These are phyloP conservation scores for Borealophlyctis nickersoniae DNA, from an alignment of 192 early-diverging fungal genomes.

Conservation along the genomic window DNA sequence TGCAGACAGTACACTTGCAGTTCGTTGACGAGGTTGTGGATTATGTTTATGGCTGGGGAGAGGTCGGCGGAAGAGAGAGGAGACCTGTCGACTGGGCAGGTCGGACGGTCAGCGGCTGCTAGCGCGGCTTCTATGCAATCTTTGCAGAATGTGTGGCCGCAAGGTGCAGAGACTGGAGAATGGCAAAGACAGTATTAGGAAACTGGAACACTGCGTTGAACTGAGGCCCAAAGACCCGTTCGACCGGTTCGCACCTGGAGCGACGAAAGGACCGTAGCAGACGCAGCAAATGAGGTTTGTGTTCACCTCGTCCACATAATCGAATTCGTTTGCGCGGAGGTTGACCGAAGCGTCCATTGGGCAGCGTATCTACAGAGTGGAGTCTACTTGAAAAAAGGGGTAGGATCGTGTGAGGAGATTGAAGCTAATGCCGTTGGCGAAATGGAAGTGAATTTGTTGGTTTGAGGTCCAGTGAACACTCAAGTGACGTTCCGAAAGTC, in stretches of 20 bases:
- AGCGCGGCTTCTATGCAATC: slow-evolving; percentile 57
- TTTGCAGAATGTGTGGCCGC: slow-evolving; percentile 66
- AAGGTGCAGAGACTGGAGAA: slow-evolving; percentile 26
- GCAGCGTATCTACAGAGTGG: too few species aligned
- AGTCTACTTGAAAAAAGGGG: too few species aligned
- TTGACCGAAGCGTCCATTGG: too few species aligned
- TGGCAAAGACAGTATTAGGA: slow-evolving; percentile 1
- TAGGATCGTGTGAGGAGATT: too few species aligned
- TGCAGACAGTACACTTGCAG: slow-evolving; percentile 58
- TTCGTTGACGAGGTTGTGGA: slow-evolving; percentile 66
- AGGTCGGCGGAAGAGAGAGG: slow-evolving; percentile 38
- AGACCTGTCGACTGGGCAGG: slow-evolving; percentile 63
- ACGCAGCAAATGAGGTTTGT: slow-evolving; percentile 30
- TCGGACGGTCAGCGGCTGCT: slow-evolving; percentile 20
- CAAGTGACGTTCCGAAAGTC: too few species aligned
- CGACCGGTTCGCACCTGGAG: slow-evolving; percentile 41
- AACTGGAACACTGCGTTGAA: neutral
- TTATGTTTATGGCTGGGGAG: slow-evolving; percentile 53
- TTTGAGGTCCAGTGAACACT: too few species aligned
- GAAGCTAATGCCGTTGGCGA: too few species aligned
- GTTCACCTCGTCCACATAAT: slow-evolving; percentile 28
- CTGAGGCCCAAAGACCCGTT: neutral
- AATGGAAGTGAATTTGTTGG: too few species aligned
- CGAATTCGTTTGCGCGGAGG: slow-evolving; percentile 18
- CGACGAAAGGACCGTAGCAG: slow-evolving; percentile 44